A percentile compares a stretch with the other conserved stretches of the same genome.
Evolutionary conservation across 352 stramenopile genomes (phyloP).

Genomic region (Peronosclerospora sorghi): DNA sequence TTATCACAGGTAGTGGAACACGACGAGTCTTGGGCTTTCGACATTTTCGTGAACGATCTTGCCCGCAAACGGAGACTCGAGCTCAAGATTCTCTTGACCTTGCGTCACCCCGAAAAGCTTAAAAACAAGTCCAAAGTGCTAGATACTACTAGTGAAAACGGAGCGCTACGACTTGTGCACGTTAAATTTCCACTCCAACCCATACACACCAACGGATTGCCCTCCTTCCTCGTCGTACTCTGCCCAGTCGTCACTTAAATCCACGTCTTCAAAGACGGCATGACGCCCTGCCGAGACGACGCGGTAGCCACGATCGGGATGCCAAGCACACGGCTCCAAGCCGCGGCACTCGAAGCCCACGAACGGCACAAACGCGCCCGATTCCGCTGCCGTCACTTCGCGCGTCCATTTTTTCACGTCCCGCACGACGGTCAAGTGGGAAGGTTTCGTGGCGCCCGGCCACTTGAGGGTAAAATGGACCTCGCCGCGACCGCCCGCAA

Average conservation of each 20-base stretch:
- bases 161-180: constrained; percentile 47
- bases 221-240: constrained; percentile 78
- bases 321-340: constrained; percentile 71
- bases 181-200: constrained; percentile 72
- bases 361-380: constrained; percentile 65
- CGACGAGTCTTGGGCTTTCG: constrained; percentile 67
- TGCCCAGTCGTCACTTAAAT: constrained; percentile 75
- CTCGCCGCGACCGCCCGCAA: constrained; percentile 59
- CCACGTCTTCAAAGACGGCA: constrained; percentile 67
- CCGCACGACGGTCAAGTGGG: constrained; percentile 71
- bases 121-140: neutral
- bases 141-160: neutral
- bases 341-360: constrained; percentile 82
- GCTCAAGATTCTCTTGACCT: constrained; percentile 16
- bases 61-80: constrained; percentile 72
- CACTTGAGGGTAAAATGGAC: constrained; percentile 82
- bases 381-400: constrained; percentile 41
- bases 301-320: constrained; percentile 67
- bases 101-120: neutral
- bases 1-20: constrained; percentile 37
- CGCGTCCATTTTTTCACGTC: constrained; percentile 83
- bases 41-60: constrained; percentile 67
- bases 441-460: constrained; percentile 68
- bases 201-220: constrained; percentile 69
- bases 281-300: constrained; percentile 47